Conservation (phyloP, 129 eudicot genomes). For the Smallanthus sonchifolius region DNA sequence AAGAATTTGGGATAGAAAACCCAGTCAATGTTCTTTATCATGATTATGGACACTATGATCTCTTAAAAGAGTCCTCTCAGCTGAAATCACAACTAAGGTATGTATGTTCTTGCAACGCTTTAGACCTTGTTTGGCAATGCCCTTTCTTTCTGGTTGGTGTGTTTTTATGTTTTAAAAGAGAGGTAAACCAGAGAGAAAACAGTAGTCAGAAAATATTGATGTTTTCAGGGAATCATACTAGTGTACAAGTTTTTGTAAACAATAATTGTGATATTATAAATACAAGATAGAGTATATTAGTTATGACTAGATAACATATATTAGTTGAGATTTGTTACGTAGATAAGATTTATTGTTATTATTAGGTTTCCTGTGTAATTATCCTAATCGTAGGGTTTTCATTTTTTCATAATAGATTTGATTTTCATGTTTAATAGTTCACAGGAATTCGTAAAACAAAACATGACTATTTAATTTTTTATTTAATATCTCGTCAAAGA, state of each 20-base stretch:
- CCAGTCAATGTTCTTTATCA: constrained; percentile 70
- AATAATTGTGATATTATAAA: neutral
- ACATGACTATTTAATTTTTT: neutral
- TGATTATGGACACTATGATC: constrained; percentile 92
- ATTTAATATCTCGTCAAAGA: neutral
- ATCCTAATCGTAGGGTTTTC: too few relatives aligned
- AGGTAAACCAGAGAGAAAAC: neutral
- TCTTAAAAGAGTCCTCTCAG: constrained; percentile 34
- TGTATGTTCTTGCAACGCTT: neutral
- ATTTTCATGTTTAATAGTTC: neutral
- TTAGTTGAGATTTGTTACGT: too few relatives aligned
- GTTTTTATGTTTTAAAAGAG: too few relatives aligned
- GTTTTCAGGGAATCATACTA: neutral
- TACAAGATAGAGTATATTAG: too few relatives aligned
- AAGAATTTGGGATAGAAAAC: constrained; percentile 62
- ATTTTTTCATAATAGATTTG: too few relatives aligned
- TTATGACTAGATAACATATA: too few relatives aligned
- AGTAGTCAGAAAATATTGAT: neutral
- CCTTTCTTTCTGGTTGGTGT: neutral
- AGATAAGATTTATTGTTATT: too few relatives aligned
- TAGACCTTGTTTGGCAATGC: neutral
- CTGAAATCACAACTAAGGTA: constrained; percentile 21
- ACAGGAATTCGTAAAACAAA: neutral
- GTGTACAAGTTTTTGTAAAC: neutral
- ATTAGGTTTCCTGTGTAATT: too few relatives aligned